phyloP scores from a whole-genome alignment of 306 rosid genomes.

The Vachellia collinsii region DNA sequence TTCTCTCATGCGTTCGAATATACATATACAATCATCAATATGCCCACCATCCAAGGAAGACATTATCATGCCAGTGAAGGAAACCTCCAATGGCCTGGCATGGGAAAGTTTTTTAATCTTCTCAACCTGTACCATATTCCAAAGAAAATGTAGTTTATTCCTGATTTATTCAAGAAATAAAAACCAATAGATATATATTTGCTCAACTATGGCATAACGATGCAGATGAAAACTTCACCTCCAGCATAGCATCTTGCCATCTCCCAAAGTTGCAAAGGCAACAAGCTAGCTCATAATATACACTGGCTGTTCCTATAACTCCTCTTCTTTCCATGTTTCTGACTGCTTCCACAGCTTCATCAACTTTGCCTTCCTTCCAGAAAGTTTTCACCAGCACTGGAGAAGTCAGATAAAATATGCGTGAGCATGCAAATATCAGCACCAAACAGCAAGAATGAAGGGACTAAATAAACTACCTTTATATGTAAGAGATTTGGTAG shows the following conservation, averaged over 20 bases:
- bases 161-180: slow-evolving; percentile 4
- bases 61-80: slow-evolving; percentile 92
- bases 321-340: slow-evolving; percentile 90
- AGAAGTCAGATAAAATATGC: slow-evolving; percentile 30
- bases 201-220: slow-evolving; percentile 15
- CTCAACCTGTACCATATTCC: slow-evolving; percentile 61
- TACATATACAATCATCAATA: slow-evolving; percentile 61
- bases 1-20: slow-evolving; percentile 71
- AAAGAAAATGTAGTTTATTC: slow-evolving; percentile 25
- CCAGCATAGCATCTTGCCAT: slow-evolving; percentile 83
- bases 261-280: slow-evolving; percentile 88
- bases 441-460: slow-evolving; percentile 35
- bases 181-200: slow-evolving; percentile 1
- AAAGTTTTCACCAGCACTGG: slow-evolving; percentile 82
- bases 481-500: slow-evolving; percentile 77
- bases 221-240: slow-evolving; percentile 54
- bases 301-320: slow-evolving; percentile 68
- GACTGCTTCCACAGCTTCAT: slow-evolving; percentile 78
- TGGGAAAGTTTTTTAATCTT: slow-evolving; percentile 66
- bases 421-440: slow-evolving; percentile 39
- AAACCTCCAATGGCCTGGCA: slow-evolving; percentile 76
- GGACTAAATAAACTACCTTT: slow-evolving; percentile 60
- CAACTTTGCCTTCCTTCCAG: slow-evolving; percentile 81
- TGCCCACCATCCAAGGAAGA: slow-evolving; percentile 80
- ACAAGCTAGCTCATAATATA: slow-evolving; percentile 88